A percentile compares a stretch with the other conserved stretches of the same genome.
phyloP scores from a whole-genome alignment of 805 yeast genomes.

The Cyberlindnera euphorbiiphila region DNA sequence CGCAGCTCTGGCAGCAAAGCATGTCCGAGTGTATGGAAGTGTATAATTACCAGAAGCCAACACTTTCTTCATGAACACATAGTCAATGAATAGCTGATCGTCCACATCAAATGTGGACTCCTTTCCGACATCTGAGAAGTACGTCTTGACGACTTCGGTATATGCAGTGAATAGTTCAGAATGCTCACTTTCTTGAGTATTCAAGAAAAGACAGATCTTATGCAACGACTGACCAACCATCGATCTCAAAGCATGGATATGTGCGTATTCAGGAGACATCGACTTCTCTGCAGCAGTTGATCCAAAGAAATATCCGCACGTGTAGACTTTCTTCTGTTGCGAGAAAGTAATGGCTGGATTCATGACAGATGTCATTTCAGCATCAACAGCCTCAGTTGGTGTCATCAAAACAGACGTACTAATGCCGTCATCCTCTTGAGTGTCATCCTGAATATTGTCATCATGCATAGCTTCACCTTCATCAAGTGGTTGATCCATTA shows the following conservation, averaged over 20 bases:
- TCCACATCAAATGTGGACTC: constrained; percentile 59
- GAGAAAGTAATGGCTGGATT: constrained; percentile 48
- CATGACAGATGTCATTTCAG: constrained; percentile 40
- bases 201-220: constrained; percentile 44
- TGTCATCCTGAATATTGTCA: neutral
- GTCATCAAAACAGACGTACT: constrained; percentile 32
- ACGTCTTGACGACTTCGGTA: constrained; percentile 61
- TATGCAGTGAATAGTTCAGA: constrained; percentile 58
- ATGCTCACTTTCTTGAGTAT: constrained; percentile 53
- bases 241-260: constrained; percentile 59
- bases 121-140: constrained; percentile 78
- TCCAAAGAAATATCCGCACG: constrained; percentile 63
- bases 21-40: constrained; percentile 72
- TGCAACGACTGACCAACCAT: constrained; percentile 64
- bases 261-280: constrained; percentile 39
- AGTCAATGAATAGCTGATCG: constrained; percentile 49
- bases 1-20: constrained; percentile 71
- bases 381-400: constrained; percentile 30
- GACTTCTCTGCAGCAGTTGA: constrained; percentile 43
- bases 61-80: constrained; percentile 50
- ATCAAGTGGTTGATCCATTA: constrained; percentile 21
- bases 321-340: constrained; percentile 58
- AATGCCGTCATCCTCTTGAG: no score
- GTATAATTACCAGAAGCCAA: constrained; percentile 61
- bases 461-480: constrained; percentile 1